Evolutionary conservation across 495 filamentous ascomycete genomes (phyloP).

Genomic region (Aspergillus baeticus): DNA sequence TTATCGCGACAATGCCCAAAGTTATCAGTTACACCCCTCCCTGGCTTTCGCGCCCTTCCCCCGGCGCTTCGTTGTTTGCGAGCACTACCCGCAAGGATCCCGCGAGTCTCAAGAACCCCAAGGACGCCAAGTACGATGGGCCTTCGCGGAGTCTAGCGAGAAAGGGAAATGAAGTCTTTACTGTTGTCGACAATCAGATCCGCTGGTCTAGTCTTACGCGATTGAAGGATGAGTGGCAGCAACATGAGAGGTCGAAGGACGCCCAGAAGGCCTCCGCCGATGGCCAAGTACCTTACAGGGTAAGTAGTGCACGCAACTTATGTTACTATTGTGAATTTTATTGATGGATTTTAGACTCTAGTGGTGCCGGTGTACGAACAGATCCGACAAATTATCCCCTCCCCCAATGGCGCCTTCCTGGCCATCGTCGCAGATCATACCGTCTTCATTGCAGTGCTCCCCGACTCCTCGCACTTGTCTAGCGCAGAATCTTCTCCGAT

Average conservation of each 20-base stretch:
- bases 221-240: conserved; percentile 71
- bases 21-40: conserved; percentile 76
- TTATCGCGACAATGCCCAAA: conserved; percentile 62
- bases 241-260: conserved; percentile 35
- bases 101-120: conserved; percentile 33
- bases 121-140: conserved; percentile 44
- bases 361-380: conserved; percentile 68
- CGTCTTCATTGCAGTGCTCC: conserved; percentile 75
- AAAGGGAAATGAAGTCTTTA: conserved; percentile 77
- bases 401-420: conserved; percentile 73
- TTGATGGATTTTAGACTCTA: conserved; percentile 52
- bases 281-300: conserved; percentile 30
- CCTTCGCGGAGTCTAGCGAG: conserved; percentile 68
- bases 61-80: conserved; percentile 71
- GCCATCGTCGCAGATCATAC: conserved; percentile 83
- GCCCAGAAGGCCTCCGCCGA: conserved; percentile 22
- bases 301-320: conserved; percentile 19
- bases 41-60: conserved; percentile 75
- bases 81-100: conserved; percentile 33
- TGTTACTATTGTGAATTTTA: background rate
- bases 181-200: conserved; percentile 80
- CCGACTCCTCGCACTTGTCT: conserved; percentile 70
- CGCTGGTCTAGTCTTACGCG: conserved; percentile 77
- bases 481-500: conserved; percentile 61
- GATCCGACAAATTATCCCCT: conserved; percentile 79